Evolutionary conservation across 2,329 filamentous ascomycete species (phyloP).

Genomic region (Aspergillus sp.): DNA sequence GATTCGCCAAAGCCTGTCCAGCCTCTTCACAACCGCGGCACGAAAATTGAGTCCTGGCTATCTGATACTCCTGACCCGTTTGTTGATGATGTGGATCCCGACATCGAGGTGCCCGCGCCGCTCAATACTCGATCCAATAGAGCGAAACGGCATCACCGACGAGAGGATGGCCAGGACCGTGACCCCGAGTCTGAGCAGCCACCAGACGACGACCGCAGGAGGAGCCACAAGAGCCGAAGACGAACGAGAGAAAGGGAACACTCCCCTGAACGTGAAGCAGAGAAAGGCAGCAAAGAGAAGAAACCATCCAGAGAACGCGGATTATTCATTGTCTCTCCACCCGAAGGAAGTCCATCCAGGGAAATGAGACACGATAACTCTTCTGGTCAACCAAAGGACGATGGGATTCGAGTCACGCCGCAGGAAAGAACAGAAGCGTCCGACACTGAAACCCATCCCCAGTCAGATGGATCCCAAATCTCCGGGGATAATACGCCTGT

Average conservation of each 20-base stretch:
- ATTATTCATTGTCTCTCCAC: constrained; percentile 1
- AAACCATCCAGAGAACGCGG: not conserved
- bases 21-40: constrained; percentile 26
- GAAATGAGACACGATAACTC: constrained; percentile 8
- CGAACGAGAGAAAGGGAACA: constrained; percentile 14
- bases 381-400: constrained; percentile 8
- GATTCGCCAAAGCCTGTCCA: constrained; percentile 27
- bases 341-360: constrained; percentile 7
- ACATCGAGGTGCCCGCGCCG: constrained; percentile 32
- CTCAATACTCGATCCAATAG: constrained; percentile 32
- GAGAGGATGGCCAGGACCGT: constrained; percentile 13
- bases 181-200: constrained; percentile 15
- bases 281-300: not conserved
- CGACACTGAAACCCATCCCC: constrained; percentile 17
- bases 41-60: constrained; percentile 55
- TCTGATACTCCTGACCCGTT: constrained; percentile 49
- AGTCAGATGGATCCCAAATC: constrained; percentile 30
- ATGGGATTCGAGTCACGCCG: constrained; percentile 6
- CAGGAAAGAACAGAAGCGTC: constrained; percentile 19
- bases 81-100: constrained; percentile 29
- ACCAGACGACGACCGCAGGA: constrained; percentile 17
- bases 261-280: not conserved
- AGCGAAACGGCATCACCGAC: constrained; percentile 19
- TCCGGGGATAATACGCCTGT: constrained; percentile 29
- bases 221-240: constrained; percentile 15